Evolutionary conservation across 257 asterid genomes (phyloP).

Genomic region (Plectranthus barbatus): DNA sequence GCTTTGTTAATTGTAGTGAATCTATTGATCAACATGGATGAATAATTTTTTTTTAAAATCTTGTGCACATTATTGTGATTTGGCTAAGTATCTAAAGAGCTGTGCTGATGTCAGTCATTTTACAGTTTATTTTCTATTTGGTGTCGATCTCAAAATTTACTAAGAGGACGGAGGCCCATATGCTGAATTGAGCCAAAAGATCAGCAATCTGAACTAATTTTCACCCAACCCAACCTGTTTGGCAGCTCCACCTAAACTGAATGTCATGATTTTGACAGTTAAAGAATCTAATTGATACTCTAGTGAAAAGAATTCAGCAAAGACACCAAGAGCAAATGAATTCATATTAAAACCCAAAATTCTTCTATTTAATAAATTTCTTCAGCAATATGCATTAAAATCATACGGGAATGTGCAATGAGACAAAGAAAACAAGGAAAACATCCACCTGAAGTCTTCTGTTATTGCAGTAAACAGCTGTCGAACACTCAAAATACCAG

Average conservation of each 20-base stretch:
- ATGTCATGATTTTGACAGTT: background rate
- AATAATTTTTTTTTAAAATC: too few species aligned
- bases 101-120: too few species aligned
- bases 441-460: background rate
- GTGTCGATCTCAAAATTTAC: background rate
- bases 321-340: background rate
- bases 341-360: background rate
- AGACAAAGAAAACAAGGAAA: background rate
- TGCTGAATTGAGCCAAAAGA: background rate
- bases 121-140: too few species aligned
- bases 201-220: background rate
- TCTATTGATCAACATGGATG: background rate
- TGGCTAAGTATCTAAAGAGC: too few species aligned
- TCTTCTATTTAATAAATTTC: background rate
- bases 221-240: background rate
- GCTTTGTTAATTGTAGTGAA: too few species aligned
- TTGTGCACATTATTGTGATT: too few species aligned
- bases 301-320: background rate
- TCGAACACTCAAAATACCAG: background rate
- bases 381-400: background rate
- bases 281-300: background rate
- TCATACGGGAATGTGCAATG: background rate
- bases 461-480: background rate
- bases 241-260: background rate
- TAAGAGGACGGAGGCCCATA: background rate